These are phyloP conservation scores for Botrytis squamosa DNA, from an alignment of 2,329 filamentous ascomycete species.

Conservation along the genomic window DNA sequence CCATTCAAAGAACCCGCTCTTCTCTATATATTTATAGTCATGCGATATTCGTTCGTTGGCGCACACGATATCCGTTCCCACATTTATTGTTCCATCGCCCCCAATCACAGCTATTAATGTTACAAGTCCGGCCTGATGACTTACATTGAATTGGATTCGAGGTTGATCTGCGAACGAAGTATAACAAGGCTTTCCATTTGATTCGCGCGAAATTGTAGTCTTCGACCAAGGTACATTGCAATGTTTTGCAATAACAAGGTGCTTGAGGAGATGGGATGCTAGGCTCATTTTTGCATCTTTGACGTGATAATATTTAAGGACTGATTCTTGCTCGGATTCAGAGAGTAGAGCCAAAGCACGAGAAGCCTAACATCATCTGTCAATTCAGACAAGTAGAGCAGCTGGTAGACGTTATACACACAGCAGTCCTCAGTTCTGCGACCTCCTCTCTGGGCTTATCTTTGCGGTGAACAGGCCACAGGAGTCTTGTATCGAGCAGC, in stretches of 20 bases:
- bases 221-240: constrained; percentile 59
- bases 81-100: constrained; percentile 42
- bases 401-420: constrained; percentile 23
- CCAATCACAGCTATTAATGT: constrained; percentile 55
- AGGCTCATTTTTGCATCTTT: constrained; percentile 74
- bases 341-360: constrained; percentile 53
- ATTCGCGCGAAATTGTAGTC: constrained; percentile 56
- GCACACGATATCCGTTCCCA: constrained; percentile 77
- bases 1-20: constrained; percentile 63
- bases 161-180: constrained; percentile 19
- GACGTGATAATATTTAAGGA: constrained; percentile 63
- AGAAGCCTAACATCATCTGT: constrained; percentile 47
- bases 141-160: constrained; percentile 67
- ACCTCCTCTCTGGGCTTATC: constrained; percentile 36
- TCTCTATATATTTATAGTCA: constrained; percentile 55
- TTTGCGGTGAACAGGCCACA: constrained; percentile 52
- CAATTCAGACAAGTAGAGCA: constrained; percentile 1
- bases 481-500: constrained; percentile 58
- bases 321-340: constrained; percentile 54
- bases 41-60: constrained; percentile 65
- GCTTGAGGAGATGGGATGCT: constrained; percentile 71
- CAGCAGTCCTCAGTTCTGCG: constrained; percentile 40
- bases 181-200: constrained; percentile 47
- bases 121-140: constrained; percentile 75
- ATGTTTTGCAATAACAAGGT: constrained; percentile 61